Evolutionary conservation across 108 stramenopile species (phyloP), one percentile per base, ranked within the genome.

Genomic region (Fragilariopsis cylindrus): DNA sequence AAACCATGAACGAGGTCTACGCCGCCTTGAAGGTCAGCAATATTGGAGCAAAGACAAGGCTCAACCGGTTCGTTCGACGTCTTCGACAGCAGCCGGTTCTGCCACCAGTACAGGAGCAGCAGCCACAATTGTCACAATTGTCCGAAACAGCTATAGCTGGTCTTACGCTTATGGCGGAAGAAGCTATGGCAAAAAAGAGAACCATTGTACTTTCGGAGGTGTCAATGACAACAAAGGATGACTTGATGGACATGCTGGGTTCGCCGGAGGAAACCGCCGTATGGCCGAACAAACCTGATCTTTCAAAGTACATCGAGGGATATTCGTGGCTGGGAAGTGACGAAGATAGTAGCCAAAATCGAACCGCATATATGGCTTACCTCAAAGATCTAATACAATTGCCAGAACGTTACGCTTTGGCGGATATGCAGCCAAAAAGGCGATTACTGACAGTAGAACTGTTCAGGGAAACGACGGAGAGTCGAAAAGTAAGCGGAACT

Each of bases 301-400:
- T 13, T 46, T 18, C 15, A 19, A 12, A 67, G 41, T 13, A 8
- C 18, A 45, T 67, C 18, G 11, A 18, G 12, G 65, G 42, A 18
- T 46, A 16, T 47, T 12, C 11, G 11, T 67, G 65, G 65, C 65
- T 18, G 12, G 43, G 47, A 13, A 45, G 65, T 18, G 65, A 67
- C 65, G 65, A 67, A 67, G 42, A 67, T 67, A 16, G n/a, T 47
- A 15, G 18, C 11, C 44, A 15, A 12, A 67, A 46, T 67, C 65
- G 65, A 47, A 12, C 8, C n/a, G 65, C 39, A 67, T 67, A 67
- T 46, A 67, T 67, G 65, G 44, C 43, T 11, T 67, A 67, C 43
- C 45, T 67, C 44, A 42, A 46, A 18, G 19, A 12, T 13, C 42
- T 18, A 12, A 12, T 67, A 11, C 65, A 67, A 19, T 8, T 67